Evolutionary conservation across 2,329 filamentous ascomycete genomes (phyloP).

Genomic region (Aureobasidium sp.): DNA sequence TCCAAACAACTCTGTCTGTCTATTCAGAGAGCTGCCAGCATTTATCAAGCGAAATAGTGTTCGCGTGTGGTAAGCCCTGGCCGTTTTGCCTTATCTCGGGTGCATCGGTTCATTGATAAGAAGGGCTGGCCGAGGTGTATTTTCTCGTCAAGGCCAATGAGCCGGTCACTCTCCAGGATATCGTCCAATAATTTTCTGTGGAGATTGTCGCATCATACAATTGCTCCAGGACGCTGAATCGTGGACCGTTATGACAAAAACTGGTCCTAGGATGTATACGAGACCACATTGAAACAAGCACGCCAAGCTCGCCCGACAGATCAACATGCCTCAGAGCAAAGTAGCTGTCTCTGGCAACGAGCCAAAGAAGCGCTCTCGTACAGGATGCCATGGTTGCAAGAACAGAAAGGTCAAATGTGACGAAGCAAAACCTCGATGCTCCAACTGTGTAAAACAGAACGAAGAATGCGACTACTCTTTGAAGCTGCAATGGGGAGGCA

Average conservation of each 20-base stretch:
- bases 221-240: not conserved
- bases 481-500: constrained; percentile 72
- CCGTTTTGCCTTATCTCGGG: constrained; percentile 11
- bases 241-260: not conserved
- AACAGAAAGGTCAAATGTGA: constrained; percentile 74
- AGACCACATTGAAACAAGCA: not conserved
- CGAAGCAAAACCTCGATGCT: constrained; percentile 66
- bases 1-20: not conserved
- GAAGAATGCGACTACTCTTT: constrained; percentile 76
- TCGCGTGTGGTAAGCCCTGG: not conserved
- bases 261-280: not conserved
- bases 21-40: not conserved
- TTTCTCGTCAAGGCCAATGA: not conserved
- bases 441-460: constrained; percentile 65
- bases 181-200: not conserved
- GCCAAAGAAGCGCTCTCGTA: constrained; percentile 60
- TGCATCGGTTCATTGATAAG: constrained; percentile 8
- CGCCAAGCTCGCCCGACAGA: not conserved
- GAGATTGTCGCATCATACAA: not conserved
- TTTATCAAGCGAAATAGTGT: not conserved
- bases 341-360: constrained; percentile 50
- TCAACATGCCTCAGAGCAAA: constrained; percentile 58
- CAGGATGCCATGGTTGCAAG: constrained; percentile 72
- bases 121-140: not conserved
- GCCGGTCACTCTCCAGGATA: not conserved